These are phyloP conservation scores for Meripilus lineatus DNA, from an alignment of 1,284 basidiomycete genomes.

Conservation along the genomic window DNA sequence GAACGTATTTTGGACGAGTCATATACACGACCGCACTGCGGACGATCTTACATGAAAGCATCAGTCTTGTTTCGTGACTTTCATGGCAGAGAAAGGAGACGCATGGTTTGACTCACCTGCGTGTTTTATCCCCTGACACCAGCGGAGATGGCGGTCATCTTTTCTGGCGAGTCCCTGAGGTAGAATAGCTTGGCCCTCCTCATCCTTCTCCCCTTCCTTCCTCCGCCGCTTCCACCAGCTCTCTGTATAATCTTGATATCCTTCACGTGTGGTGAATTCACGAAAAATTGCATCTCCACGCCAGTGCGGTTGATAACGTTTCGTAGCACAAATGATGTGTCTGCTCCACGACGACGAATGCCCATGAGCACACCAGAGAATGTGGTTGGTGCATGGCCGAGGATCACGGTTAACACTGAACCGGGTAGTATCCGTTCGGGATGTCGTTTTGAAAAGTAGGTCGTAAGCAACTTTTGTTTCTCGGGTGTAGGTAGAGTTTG, in stretches of 20 bases:
- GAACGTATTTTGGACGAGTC: too few species aligned
- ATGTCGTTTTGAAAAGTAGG: constrained; percentile 68
- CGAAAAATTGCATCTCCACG: constrained; percentile 87
- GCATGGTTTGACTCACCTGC: too few species aligned
- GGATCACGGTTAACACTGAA: constrained; percentile 74
- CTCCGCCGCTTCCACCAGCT: constrained; percentile 31
- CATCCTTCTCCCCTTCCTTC: constrained; percentile 49
- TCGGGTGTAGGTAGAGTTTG: constrained; percentile 61
- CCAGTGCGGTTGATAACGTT: constrained; percentile 88
- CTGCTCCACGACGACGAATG: constrained; percentile 74
- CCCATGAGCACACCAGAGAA: constrained; percentile 87
- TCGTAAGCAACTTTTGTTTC: constrained; percentile 61
- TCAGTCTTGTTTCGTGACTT: too few species aligned
- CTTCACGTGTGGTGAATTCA: constrained; percentile 81
- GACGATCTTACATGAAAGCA: too few species aligned
- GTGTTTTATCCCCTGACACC: constrained; percentile 32
- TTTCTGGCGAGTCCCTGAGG: constrained; percentile 71
- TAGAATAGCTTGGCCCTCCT: constrained; percentile 76
- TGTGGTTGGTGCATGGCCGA: constrained; percentile 63
- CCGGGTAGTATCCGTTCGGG: constrained; percentile 70
- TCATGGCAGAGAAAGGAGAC: too few species aligned
- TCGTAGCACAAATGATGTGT: constrained; percentile 79
- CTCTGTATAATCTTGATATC: constrained; percentile 72
- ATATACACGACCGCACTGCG: too few species aligned
- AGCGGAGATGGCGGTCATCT: constrained; percentile 74